These are phyloP conservation scores for Pulveroboletus sp. DNA, from an alignment of 768 basidiomycete genomes.

Conservation along the genomic window DNA sequence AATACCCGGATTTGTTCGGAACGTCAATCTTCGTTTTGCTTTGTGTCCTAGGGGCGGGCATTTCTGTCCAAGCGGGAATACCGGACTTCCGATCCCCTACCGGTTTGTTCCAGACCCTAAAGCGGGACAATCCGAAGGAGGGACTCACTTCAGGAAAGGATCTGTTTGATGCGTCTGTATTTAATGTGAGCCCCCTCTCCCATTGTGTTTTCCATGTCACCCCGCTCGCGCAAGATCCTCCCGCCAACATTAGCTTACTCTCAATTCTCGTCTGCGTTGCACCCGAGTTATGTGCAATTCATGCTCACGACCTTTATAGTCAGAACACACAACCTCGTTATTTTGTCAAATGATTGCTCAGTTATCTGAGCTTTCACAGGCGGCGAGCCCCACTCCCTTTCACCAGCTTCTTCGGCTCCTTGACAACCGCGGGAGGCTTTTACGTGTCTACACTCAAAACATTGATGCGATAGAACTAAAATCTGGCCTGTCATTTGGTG, in stretches of 20 bases:
- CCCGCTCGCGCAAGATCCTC: neutral
- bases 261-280: neutral
- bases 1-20: slow-evolving; percentile 8
- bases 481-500: slow-evolving; percentile 82
- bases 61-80: slow-evolving; percentile 82
- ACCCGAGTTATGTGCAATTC: slow-evolving; percentile 1
- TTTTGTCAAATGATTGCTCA: slow-evolving; percentile 90
- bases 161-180: slow-evolving; percentile 86
- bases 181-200: slow-evolving; percentile 53
- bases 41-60: slow-evolving; percentile 65
- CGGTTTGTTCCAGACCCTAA: slow-evolving; percentile 75
- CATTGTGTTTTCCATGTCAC: slow-evolving; percentile 3
- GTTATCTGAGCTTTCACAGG: slow-evolving; percentile 65
- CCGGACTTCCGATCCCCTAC: slow-evolving; percentile 84
- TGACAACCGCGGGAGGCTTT: slow-evolving; percentile 69
- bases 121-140: slow-evolving; percentile 72
- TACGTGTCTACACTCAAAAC: slow-evolving; percentile 91
- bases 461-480: slow-evolving; percentile 87
- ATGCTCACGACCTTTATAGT: slow-evolving; percentile 40
- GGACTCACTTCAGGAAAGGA: slow-evolving; percentile 74
- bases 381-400: slow-evolving; percentile 75
- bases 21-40: neutral
- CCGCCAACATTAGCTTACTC: neutral
- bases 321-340: slow-evolving; percentile 65
- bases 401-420: slow-evolving; percentile 70